These are phyloP conservation scores for Sanguinoderma infundibulare DNA, from an alignment of 1,284 basidiomycete genomes.

Conservation along the genomic window DNA sequence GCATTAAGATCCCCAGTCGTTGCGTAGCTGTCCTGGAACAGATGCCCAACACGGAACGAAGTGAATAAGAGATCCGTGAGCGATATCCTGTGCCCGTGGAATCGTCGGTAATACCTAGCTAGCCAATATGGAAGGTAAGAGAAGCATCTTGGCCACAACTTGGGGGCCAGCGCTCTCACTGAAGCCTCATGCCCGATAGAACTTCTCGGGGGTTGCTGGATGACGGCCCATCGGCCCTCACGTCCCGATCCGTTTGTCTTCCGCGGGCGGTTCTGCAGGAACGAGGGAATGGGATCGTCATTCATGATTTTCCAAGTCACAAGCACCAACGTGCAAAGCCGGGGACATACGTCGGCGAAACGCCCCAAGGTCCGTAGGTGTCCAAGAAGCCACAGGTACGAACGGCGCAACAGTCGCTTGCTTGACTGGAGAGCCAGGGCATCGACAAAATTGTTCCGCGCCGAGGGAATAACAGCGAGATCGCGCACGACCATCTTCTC, in stretches of 20 bases:
- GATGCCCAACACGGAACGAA: slow-evolving; percentile 11
- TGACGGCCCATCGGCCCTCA: slow-evolving; percentile 15
- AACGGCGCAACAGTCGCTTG: neutral
- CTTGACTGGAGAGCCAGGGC: neutral
- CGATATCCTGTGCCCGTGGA: slow-evolving; percentile 18
- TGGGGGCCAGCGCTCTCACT: neutral
- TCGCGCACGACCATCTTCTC: slow-evolving; percentile 13
- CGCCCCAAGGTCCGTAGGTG: slow-evolving; percentile 1
- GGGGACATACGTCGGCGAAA: slow-evolving; percentile 21
- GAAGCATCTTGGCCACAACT: slow-evolving; percentile 12
- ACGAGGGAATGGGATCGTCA: slow-evolving; percentile 12
- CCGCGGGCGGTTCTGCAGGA: neutral
- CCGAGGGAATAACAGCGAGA: slow-evolving; percentile 14
- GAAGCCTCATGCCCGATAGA: slow-evolving; percentile 3
- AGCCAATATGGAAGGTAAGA: slow-evolving; percentile 1
- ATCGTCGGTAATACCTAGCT: slow-evolving; percentile 27
- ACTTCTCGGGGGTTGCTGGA: neutral
- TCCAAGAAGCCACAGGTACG: neutral
- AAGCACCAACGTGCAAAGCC: neutral
- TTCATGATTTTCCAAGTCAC: neutral
- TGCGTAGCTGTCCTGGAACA: neutral
- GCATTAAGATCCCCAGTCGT: neutral
- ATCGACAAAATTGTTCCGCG: slow-evolving; percentile 21
- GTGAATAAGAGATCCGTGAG: slow-evolving; percentile 10
- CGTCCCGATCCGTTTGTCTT: slow-evolving; percentile 17